Evolutionary conservation across 768 basidiomycete genomes (phyloP).

Genomic region (Coprinopsis marcescibilis): DNA sequence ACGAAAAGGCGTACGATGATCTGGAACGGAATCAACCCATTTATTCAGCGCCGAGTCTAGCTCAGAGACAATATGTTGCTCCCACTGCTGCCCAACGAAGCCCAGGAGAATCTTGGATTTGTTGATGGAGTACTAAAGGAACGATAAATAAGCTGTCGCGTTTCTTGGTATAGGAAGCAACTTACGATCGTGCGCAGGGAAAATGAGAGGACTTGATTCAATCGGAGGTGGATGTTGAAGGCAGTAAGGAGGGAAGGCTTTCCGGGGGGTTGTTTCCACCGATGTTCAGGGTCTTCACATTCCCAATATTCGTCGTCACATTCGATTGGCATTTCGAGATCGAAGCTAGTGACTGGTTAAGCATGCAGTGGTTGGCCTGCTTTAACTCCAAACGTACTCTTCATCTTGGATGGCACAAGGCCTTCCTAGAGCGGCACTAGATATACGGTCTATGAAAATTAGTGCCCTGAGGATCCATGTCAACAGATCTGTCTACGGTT

Average conservation of each 20-base stretch:
- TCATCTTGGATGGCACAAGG: slow-evolving; percentile 78
- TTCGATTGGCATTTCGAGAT: slow-evolving; percentile 60
- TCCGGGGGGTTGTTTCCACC: slow-evolving; percentile 65
- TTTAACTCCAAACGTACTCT: slow-evolving; percentile 41
- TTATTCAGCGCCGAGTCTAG: slow-evolving; percentile 67
- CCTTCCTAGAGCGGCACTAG: slow-evolving; percentile 56
- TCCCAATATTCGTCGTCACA: slow-evolving; percentile 77
- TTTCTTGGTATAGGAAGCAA: slow-evolving; percentile 8
- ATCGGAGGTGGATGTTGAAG: slow-evolving; percentile 50
- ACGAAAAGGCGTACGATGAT: slow-evolving; percentile 38
- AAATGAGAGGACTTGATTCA: slow-evolving; percentile 61
- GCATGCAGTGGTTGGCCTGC: neutral
- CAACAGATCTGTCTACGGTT: neutral
- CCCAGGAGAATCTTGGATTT: slow-evolving; percentile 63
- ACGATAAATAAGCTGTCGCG: neutral
- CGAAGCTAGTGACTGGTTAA: slow-evolving; percentile 47
- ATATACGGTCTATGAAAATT: slow-evolving; percentile 44
- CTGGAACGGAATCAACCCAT: slow-evolving; percentile 65
- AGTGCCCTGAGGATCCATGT: slow-evolving; percentile 39
- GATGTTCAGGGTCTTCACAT: slow-evolving; percentile 45
- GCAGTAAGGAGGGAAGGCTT: slow-evolving; percentile 52
- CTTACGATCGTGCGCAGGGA: slow-evolving; percentile 59
- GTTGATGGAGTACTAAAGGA: slow-evolving; percentile 74
- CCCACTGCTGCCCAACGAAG: slow-evolving; percentile 58
- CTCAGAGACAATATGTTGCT: slow-evolving; percentile 62